These are phyloP conservation scores for Apiospora koreana DNA, from an alignment of 2,329 filamentous ascomycete genomes.

Conservation along the genomic window DNA sequence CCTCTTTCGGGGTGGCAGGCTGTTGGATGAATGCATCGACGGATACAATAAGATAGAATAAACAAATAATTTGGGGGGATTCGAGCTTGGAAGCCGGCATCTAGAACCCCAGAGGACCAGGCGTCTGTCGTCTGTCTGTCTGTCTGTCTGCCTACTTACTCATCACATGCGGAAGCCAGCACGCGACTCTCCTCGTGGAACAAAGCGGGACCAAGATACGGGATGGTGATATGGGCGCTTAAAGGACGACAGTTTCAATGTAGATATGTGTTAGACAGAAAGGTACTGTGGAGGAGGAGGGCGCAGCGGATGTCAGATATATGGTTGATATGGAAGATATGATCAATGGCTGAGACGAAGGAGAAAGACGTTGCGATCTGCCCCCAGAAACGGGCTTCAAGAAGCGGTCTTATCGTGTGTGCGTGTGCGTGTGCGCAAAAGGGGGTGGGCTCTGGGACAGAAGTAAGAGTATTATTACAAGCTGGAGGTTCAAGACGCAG, in stretches of 20 bases:
- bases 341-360: not conserved
- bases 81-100: conserved; percentile 23
- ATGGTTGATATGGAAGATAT: not conserved
- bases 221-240: not conserved
- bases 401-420: not conserved
- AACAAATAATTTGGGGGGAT: conserved; percentile 22
- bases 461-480: not conserved
- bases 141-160: conserved; percentile 19
- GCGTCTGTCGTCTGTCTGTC: no score
- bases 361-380: not conserved
- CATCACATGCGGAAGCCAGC: not conserved
- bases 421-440: not conserved
- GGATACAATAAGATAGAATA: conserved; percentile 27
- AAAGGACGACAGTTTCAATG: not conserved
- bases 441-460: not conserved
- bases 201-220: not conserved
- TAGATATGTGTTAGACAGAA: not conserved
- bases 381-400: not conserved
- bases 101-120: conserved; percentile 15
- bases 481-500: not conserved
- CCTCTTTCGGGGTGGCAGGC: conserved; percentile 33
- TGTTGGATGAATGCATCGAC: conserved; percentile 37
- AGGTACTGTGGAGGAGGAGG: not conserved
- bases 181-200: not conserved
- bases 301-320: not conserved